A percentile compares a stretch with the other conserved stretches of the same genome.
These are phyloP conservation scores for Zasmidium angulare DNA, from an alignment of 2,329 filamentous ascomycete species.

Conservation along the genomic window DNA sequence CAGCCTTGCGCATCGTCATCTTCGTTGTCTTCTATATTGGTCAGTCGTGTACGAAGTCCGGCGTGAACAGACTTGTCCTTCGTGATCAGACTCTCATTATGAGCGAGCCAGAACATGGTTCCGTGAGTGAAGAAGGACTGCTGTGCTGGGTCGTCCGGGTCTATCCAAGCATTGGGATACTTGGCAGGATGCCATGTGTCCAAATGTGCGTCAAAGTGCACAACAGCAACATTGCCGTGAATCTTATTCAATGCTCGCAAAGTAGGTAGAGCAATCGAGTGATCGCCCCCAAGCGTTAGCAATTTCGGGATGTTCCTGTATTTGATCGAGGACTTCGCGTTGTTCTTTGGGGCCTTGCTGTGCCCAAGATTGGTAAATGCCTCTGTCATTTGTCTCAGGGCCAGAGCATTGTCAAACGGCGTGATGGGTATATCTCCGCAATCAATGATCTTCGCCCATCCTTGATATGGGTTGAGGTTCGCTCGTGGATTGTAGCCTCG, in stretches of 20 bases:
- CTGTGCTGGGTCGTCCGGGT: constrained; percentile 50
- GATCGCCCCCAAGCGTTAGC: constrained; percentile 51
- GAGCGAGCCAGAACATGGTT: constrained; percentile 87
- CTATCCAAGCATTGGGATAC: constrained; percentile 74
- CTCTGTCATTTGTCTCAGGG: constrained; percentile 78
- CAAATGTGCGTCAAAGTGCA: constrained; percentile 63
- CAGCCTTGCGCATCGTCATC: constrained; percentile 74
- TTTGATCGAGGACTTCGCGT: constrained; percentile 37
- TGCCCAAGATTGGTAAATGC: constrained; percentile 70
- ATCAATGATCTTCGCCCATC: constrained; percentile 77
- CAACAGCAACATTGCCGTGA: constrained; percentile 48
- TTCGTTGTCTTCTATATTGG: constrained; percentile 67
- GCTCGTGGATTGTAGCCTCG: constrained; percentile 82
- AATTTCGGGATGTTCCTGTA: constrained; percentile 49
- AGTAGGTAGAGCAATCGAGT: constrained; percentile 52
- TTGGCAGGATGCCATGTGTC: constrained; percentile 83
- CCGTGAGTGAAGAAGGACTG: constrained; percentile 83
- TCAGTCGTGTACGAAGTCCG: constrained; percentile 75
- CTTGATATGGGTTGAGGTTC: constrained; percentile 77
- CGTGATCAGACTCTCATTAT: constrained; percentile 73
- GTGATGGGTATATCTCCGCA: constrained; percentile 89
- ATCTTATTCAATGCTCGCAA: constrained; percentile 49
- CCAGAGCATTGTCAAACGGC: constrained; percentile 81
- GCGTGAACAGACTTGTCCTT: constrained; percentile 78
- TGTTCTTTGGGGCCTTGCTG: constrained; percentile 37